phyloP scores from a whole-genome alignment of 345 rosid species.

The Tarenaya hassleriana region DNA sequence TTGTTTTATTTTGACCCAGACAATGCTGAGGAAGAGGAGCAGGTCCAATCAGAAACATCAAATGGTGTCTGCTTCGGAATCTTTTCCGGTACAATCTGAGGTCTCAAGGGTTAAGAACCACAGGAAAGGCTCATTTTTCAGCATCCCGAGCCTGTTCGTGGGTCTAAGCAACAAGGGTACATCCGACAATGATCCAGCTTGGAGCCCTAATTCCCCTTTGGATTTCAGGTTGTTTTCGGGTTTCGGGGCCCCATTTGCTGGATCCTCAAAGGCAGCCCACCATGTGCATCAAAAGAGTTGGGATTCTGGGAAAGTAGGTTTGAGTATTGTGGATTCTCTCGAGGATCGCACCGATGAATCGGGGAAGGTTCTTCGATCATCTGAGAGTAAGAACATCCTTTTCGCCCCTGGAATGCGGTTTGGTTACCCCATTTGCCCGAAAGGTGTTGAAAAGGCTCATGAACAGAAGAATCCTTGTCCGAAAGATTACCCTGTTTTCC shows the following conservation, averaged over 20 bases:
- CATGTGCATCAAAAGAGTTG: slow-evolving; percentile 50
- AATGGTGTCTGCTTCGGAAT: slow-evolving; percentile 30
- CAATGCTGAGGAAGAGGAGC: slow-evolving; percentile 39
- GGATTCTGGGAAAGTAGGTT: slow-evolving; percentile 74
- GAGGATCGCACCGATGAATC: slow-evolving; percentile 31
- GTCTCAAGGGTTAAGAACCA: slow-evolving; percentile 27
- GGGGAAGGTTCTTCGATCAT: slow-evolving; percentile 14
- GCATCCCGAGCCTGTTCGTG: slow-evolving; percentile 49
- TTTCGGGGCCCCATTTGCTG: slow-evolving; percentile 38
- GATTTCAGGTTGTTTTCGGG: slow-evolving; percentile 58
- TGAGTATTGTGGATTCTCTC: slow-evolving; percentile 71
- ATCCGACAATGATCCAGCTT: slow-evolving; percentile 56
- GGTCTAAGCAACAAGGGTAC: slow-evolving; percentile 48
- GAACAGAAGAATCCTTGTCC: slow-evolving; percentile 42
- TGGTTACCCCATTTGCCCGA: slow-evolving; percentile 28
- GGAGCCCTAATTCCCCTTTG: slow-evolving; percentile 92
- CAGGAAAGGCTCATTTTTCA: slow-evolving; percentile 25
- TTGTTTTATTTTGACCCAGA: slow-evolving; percentile 14
- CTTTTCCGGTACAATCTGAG: slow-evolving; percentile 18
- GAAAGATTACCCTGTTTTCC: slow-evolving; percentile 37
- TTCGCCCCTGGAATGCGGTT: slow-evolving; percentile 37
- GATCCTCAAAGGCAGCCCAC: slow-evolving; percentile 18
- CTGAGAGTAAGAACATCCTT: slow-evolving; percentile 45
- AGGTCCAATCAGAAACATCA: slow-evolving; percentile 54
- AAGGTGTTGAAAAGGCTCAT: slow-evolving; percentile 4